Evolutionary conservation across 768 basidiomycete species (phyloP), one percentile per base, ranked within the genome.

Genomic region (Scleroderma citrinum): DNA sequence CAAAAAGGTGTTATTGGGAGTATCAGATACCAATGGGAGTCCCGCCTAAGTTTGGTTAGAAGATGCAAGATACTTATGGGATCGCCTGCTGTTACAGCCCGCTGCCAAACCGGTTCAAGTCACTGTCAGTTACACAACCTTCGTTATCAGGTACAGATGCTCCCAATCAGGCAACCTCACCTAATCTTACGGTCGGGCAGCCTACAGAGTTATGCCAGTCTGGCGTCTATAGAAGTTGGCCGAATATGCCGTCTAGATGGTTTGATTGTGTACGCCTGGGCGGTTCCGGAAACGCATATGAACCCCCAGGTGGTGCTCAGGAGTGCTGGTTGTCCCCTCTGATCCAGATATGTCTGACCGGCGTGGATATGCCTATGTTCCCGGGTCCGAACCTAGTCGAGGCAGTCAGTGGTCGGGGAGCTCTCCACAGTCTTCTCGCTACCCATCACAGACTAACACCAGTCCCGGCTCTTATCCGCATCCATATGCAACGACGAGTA

Each of bases 261-360:
- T 45, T 53, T 50, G 53, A 57, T 58, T 57, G 59, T 61, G 64
- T 61, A 57, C 51, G 48, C 42, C 13, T 35, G 51, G 56, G 62
- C 62, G 67, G 65, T 29, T 40, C 67, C 65, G 62, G 54, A 66
- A 66, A 61, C 19, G 55, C 67, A 50, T 66, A 67, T 66, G 67
- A 66, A 67, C 65, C 65, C 49, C 29, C 44, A 40, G 26, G 37
- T 13, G 35, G 30, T 13, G 34, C 20, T 29, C 45, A 50, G 31
- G 20, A 38, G 40, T 53, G 47, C 48, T 40, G 32, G 34, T 44
- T 35, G 44, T 49, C 51, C 41, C 42, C 26, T 26, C 10, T 35
- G 23, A 23, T n/a, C 23, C 20, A 21, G 47, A 53, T 43, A 66
- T 66, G 65, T 34, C 59, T 41, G 59, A 66, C 44, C 58, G 67